Evolutionary conservation across 441 rosid genomes (phyloP), one percentile per base, ranked within the genome.

Genomic region (Hura crepitans): DNA sequence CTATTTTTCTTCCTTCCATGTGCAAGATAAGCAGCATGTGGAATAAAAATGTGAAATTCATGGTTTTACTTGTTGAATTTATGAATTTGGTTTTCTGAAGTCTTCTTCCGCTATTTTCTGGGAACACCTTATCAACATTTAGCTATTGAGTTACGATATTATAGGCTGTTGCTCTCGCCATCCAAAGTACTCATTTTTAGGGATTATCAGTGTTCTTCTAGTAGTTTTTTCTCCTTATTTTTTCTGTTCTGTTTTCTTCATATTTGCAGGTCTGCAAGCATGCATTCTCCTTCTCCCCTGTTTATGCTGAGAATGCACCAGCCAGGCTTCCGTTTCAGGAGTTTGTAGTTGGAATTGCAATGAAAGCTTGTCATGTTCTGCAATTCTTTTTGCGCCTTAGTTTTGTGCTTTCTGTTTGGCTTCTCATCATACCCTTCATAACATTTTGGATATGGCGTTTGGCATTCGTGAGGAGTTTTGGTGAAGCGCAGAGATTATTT

Each of bases 391-490:
- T 95, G 81, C 89, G 99, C 63, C 90, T 95, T 64, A 89, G 97
- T 80, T 95, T 95, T 79, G 99, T 95, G 42, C 99, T 95, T 51
- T 89, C 94, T 0, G 99, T 95, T 57, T 95, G 99, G 99, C 97
- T 95, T 70, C 92, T 95, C 55, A 87, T 90, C 51, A 95, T 95
- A 74, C 99, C 99, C 49, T 95, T 95, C 77, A 90, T 95, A 63
- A 95, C 99, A 2, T 95, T 90, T 49, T 95, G 99, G 99, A 92
- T 92, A 75, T 92, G 99, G 99, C 87, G 97, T 8, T 69, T 95
- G 85, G 96, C 99, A 49, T 95, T 95, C 54, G 89, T 90, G 77
- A 82, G 97, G 89, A 92, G 96, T 78, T 87, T 92, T 68, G 88
- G 84, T 55, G 99, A 95, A 87, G 98, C 95, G 45, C 97, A 89